A percentile compares a stretch with the other conserved stretches of the same genome.
phyloP scores from a whole-genome alignment of 257 asterid species.

The Solanum piurae region DNA sequence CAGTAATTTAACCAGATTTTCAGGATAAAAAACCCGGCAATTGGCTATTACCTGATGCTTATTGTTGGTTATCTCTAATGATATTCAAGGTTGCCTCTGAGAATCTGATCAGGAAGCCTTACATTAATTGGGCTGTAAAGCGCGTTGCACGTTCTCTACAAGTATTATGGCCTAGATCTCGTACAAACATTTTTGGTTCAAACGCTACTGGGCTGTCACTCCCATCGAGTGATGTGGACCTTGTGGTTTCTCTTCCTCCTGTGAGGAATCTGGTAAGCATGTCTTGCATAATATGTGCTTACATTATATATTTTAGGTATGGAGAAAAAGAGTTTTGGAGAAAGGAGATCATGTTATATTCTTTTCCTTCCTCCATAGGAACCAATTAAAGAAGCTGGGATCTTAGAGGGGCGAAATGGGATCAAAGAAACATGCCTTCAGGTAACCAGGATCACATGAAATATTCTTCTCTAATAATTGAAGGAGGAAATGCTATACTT shows the following conservation, averaged over 20 bases:
- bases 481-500: neutral
- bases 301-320: neutral
- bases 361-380: slow-evolving; percentile 33
- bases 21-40: neutral
- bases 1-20: neutral
- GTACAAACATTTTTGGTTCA: slow-evolving; percentile 88
- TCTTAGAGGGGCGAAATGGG: slow-evolving; percentile 98
- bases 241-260: slow-evolving; percentile 95
- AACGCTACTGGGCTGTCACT: slow-evolving; percentile 94
- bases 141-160: slow-evolving; percentile 98
- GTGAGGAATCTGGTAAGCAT: slow-evolving; percentile 95
- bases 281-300: neutral
- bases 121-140: slow-evolving; percentile 96
- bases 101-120: slow-evolving; percentile 79
- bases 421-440: slow-evolving; percentile 98
- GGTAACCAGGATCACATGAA: slow-evolving; percentile 33
- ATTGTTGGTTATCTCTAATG: slow-evolving; percentile 10
- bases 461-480: neutral
- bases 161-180: slow-evolving; percentile 98
- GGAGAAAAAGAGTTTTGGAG: neutral
- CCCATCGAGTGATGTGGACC: slow-evolving; percentile 98
- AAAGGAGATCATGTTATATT: slow-evolving; percentile 4
- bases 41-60: slow-evolving; percentile 2
- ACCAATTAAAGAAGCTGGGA: slow-evolving; percentile 99
- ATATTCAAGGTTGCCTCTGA: slow-evolving; percentile 73